A percentile compares a stretch with the other conserved stretches of the same genome.
Conservation (phyloP, 441 rosid species). For the Aleurites moluccanus region DNA sequence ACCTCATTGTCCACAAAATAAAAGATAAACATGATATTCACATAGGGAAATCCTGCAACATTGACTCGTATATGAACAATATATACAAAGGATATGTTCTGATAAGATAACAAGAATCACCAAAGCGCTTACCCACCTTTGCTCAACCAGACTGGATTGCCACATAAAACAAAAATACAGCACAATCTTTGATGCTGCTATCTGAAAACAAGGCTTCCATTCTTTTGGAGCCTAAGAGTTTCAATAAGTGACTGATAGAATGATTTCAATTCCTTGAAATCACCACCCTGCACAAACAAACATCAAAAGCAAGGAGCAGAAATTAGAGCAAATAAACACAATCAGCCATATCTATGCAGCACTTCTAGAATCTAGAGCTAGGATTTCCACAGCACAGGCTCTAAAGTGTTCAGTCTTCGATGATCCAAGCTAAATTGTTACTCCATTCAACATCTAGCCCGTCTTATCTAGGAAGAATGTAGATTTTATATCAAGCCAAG, state of each 20-base stretch:
- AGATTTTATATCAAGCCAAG: neutral
- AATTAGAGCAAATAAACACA: constrained; percentile 9
- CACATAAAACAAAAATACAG: neutral
- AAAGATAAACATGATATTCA: constrained; percentile 40
- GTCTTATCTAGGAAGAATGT: neutral
- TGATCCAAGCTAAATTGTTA: neutral
- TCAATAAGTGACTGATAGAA: constrained; percentile 72
- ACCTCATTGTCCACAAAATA: constrained; percentile 33
- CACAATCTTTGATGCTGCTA: constrained; percentile 37
- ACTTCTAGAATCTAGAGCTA: neutral
- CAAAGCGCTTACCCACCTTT: constrained; percentile 24
- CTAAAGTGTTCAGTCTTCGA: neutral
- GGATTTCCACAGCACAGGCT: neutral
- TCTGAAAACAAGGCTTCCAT: constrained; percentile 79
- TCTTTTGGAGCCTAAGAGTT: constrained; percentile 65
- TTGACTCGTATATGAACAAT: constrained; percentile 18
- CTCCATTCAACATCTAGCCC: neutral
- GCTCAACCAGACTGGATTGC: constrained; percentile 10
- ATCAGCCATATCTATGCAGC: neutral
- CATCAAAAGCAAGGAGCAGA: constrained; percentile 1
- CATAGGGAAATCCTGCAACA: constrained; percentile 43
- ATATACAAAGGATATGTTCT: neutral
- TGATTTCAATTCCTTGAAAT: constrained; percentile 61
- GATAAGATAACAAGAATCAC: neutral
- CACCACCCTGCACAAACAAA: constrained; percentile 57